phyloP scores from a whole-genome alignment of 768 basidiomycete genomes.

The Boletus barrowsii region DNA sequence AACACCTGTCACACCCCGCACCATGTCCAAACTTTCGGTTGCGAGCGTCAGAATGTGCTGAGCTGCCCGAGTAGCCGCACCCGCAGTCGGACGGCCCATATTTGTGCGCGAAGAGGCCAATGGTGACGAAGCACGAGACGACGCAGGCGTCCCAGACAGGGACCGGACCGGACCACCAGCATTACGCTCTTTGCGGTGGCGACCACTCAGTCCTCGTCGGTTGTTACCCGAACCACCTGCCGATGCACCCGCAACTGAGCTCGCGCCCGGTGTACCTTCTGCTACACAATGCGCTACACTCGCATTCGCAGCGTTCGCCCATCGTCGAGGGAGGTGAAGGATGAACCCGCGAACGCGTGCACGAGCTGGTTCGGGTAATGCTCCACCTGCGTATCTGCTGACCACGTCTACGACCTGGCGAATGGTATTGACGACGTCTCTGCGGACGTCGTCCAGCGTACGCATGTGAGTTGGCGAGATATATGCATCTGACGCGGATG shows the following conservation, averaged over 20 bases:
- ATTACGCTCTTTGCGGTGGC: conserved; percentile 38
- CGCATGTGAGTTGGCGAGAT: conserved; percentile 52
- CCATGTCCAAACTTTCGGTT: conserved; percentile 91
- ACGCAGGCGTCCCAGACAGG: conserved; percentile 28
- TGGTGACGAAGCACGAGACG: conserved; percentile 37
- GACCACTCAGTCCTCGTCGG: conserved; percentile 13
- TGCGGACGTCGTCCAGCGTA: conserved; percentile 70
- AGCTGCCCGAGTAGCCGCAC: conserved; percentile 69
- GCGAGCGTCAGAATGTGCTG: conserved; percentile 81
- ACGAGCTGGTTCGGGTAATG: conserved; percentile 82
- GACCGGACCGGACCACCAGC: conserved; percentile 34
- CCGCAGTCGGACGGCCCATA: conserved; percentile 37
- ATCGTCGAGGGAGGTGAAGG: conserved; percentile 75
- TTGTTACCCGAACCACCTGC: conserved; percentile 19
- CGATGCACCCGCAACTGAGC: conserved; percentile 35
- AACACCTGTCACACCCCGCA: conserved; percentile 82
- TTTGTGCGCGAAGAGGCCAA: conserved; percentile 22
- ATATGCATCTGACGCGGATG: conserved; percentile 29
- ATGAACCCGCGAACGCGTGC: conserved; percentile 73
- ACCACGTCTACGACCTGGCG: conserved; percentile 88
- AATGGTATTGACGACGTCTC: conserved; percentile 85
- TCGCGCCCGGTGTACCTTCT: conserved; percentile 32
- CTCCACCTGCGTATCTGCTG: conserved; percentile 79
- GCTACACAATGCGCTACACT: conserved; percentile 17
- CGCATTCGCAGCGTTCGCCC: conserved; percentile 50